Conservation (phyloP, 1,284 basidiomycete species). For the Anthracocystis setariae region DNA sequence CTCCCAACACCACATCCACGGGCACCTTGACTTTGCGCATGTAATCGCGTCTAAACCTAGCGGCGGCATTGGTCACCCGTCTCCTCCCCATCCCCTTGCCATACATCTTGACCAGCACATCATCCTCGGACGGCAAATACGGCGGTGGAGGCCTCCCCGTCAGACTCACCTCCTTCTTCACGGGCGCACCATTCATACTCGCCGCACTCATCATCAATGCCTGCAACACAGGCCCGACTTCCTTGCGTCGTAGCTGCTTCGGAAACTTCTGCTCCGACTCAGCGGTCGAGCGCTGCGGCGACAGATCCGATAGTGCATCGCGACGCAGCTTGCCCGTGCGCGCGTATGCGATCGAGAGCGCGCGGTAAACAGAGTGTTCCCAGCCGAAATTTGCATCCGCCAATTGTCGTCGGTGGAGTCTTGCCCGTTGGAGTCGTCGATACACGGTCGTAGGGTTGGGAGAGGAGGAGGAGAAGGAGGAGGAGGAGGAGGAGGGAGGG, state of each 20-base stretch:
- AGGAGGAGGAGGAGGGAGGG: not conserved
- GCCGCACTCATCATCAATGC: conserved; percentile 11
- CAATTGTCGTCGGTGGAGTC: conserved; percentile 31
- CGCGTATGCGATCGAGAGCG: conserved; percentile 33
- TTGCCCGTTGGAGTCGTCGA: conserved; percentile 16
- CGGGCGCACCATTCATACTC: conserved; percentile 27
- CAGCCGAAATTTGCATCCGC: conserved; percentile 45
- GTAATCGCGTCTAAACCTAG: conserved; percentile 14
- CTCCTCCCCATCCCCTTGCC: conserved; percentile 12
- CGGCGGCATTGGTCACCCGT: conserved; percentile 17
- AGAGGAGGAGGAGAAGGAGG: not conserved
- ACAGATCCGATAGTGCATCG: conserved; percentile 26
- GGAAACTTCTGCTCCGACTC: not conserved
- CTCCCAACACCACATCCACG: conserved; percentile 11
- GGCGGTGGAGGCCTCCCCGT: conserved; percentile 28
- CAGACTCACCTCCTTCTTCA: conserved; percentile 13
- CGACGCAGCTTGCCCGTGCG: conserved; percentile 30
- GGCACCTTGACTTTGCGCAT: conserved; percentile 28
- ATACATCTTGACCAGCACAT: conserved; percentile 22
- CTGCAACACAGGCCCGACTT: conserved; percentile 6
- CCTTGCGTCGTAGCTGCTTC: conserved; percentile 4
- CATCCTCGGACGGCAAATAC: conserved; percentile 24
- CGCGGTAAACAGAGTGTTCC: conserved; percentile 32
- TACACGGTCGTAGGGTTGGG: conserved; percentile 8
- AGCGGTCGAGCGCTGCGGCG: not conserved